Evolutionary conservation across 2,329 filamentous ascomycete genomes (phyloP).

Genomic region (Sphaerulina vaccinii): DNA sequence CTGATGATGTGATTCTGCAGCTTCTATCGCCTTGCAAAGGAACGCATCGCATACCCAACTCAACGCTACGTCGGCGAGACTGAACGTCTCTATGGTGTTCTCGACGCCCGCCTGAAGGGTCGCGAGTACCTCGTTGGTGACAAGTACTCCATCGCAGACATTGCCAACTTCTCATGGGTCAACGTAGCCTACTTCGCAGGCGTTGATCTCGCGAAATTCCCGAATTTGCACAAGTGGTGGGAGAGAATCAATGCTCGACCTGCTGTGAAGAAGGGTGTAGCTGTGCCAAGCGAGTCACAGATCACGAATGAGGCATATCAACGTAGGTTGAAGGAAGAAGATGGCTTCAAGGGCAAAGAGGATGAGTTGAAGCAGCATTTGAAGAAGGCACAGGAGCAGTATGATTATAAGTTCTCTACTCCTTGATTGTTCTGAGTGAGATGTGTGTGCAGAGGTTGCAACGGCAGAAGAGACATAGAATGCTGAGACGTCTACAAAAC

Average conservation of each 20-base stretch:
- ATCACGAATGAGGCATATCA: constrained; percentile 46
- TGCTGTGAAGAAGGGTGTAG: constrained; percentile 43
- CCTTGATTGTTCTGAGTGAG: no score
- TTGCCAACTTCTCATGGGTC: constrained; percentile 48
- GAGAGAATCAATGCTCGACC: constrained; percentile 43
- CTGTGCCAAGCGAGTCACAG: constrained; percentile 38
- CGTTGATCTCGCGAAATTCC: constrained; percentile 44
- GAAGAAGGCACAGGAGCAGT: constrained; percentile 47
- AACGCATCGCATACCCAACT: constrained; percentile 46
- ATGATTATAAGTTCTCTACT: constrained; percentile 45
- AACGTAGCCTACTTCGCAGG: constrained; percentile 44
- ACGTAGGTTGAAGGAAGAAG: constrained; percentile 47
- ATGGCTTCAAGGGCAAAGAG: constrained; percentile 50
- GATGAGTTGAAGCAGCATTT: constrained; percentile 39
- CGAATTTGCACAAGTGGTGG: constrained; percentile 48
- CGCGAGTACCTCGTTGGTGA: constrained; percentile 48
- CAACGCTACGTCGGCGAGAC: constrained; percentile 50
- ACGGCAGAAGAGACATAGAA: no score
- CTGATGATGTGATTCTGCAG: constrained; percentile 17
- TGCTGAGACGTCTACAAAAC: no score
- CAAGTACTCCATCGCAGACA: constrained; percentile 49
- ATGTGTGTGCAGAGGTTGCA: no score
- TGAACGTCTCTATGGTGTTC: constrained; percentile 47
- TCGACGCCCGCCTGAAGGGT: constrained; percentile 44
- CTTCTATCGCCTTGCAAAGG: constrained; percentile 44